Percentiles rank a stretch among this genome's conserved stretches.
These are phyloP conservation scores for Ballota nigra DNA, from an alignment of 257 asterid genomes.

Conservation along the genomic window DNA sequence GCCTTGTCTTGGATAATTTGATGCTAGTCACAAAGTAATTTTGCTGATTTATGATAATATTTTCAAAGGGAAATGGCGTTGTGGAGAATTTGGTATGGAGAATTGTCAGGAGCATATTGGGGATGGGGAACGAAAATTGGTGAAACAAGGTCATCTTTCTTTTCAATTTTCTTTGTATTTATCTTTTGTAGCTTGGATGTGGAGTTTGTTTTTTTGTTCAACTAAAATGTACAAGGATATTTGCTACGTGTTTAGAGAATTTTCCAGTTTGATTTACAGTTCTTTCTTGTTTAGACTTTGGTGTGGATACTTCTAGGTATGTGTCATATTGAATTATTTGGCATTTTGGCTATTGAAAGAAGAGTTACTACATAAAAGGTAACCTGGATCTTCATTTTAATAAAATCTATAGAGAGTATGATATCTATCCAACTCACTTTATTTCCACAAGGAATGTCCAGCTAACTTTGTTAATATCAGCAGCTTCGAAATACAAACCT, in stretches of 20 bases:
- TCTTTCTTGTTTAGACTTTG: background rate
- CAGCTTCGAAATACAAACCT: too few relatives aligned
- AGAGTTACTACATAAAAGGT: background rate
- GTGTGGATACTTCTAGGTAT: background rate
- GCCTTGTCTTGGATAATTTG: too few relatives aligned
- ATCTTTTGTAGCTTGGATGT: background rate
- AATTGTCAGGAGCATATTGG: too few relatives aligned
- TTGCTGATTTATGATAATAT: background rate
- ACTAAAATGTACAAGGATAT: too few relatives aligned
- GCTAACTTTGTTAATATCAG: background rate
- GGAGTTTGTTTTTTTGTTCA: too few relatives aligned
- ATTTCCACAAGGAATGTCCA: too few relatives aligned
- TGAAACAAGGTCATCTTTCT: background rate
- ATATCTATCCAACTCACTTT: background rate
- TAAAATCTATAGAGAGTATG: background rate
- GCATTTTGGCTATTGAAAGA: too few relatives aligned
- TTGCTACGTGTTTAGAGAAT: background rate
- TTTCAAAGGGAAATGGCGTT: background rate
- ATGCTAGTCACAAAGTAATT: too few relatives aligned
- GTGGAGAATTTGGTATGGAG: background rate
- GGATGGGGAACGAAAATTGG: too few relatives aligned
- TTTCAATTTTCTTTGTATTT: too few relatives aligned
- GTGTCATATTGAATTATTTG: background rate
- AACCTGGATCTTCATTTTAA: background rate
- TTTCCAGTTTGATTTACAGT: too few relatives aligned